These are phyloP conservation scores for Chaetomium globosum DNA, from an alignment of 2,329 filamentous ascomycete species.

Conservation along the genomic window DNA sequence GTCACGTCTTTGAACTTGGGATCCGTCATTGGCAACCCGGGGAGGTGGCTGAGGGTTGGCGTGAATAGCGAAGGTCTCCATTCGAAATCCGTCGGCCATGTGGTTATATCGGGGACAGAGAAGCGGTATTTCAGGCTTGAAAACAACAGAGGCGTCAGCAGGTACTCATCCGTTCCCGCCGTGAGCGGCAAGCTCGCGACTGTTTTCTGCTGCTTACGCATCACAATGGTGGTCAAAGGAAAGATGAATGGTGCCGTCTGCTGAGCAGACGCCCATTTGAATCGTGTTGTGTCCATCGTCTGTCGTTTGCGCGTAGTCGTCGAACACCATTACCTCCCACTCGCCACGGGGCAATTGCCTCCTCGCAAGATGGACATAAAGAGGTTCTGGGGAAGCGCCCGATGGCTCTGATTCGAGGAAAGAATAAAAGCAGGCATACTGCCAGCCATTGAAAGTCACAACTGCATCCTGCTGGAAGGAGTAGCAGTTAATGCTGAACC, in stretches of 20 bases:
- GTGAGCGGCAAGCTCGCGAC: not conserved
- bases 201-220: slow-evolving; percentile 22
- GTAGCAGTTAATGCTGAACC: slow-evolving; percentile 49
- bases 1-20: slow-evolving; percentile 48
- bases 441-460: slow-evolving; percentile 51
- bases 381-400: slow-evolving; percentile 38
- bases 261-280: slow-evolving; percentile 53
- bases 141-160: not conserved
- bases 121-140: slow-evolving; percentile 44
- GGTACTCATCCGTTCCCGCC: slow-evolving; percentile 24
- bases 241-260: slow-evolving; percentile 56
- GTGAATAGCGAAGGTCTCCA: slow-evolving; percentile 46
- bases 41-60: slow-evolving; percentile 43
- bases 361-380: slow-evolving; percentile 51
- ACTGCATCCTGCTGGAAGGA: slow-evolving; percentile 55
- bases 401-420: slow-evolving; percentile 29
- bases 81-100: slow-evolving; percentile 38
- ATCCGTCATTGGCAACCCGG: slow-evolving; percentile 40
- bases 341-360: slow-evolving; percentile 45
- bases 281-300: slow-evolving; percentile 58
- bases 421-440: slow-evolving; percentile 53
- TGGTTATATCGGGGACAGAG: slow-evolving; percentile 42
- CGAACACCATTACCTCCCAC: slow-evolving; percentile 53
- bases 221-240: slow-evolving; percentile 57
- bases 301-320: slow-evolving; percentile 53